phyloP scores from a whole-genome alignment of 2,329 filamentous ascomycete species.

The Malbranchea cinnamomea region DNA sequence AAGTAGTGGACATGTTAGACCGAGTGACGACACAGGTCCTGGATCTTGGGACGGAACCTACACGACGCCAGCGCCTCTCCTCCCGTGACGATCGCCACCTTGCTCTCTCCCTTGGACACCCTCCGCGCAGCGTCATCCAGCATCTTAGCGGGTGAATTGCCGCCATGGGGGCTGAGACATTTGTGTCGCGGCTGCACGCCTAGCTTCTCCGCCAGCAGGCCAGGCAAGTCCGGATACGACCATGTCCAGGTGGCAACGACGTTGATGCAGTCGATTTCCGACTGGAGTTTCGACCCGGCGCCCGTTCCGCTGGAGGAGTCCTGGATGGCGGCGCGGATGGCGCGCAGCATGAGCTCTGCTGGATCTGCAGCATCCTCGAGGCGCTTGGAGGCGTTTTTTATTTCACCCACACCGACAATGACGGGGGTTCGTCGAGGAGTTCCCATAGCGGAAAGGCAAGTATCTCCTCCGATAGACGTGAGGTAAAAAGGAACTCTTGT shows the following conservation, averaged over 20 bases:
- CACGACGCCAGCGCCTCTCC: slow-evolving; percentile 49
- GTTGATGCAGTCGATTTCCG: slow-evolving; percentile 41
- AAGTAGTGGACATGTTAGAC: too few relatives aligned
- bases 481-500: too few relatives aligned
- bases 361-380: slow-evolving; percentile 43
- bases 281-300: slow-evolving; percentile 23
- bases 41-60: slow-evolving; percentile 15
- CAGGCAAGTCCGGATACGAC: slow-evolving; percentile 46
- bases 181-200: slow-evolving; percentile 34
- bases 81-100: slow-evolving; percentile 45
- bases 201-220: slow-evolving; percentile 36
- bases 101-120: slow-evolving; percentile 38
- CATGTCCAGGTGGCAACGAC: slow-evolving; percentile 52
- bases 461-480: too few relatives aligned
- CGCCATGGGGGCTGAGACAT: slow-evolving; percentile 43
- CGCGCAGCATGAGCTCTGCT: slow-evolving; percentile 41
- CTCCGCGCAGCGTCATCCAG: slow-evolving; percentile 49
- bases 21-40: too few relatives aligned
- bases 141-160: slow-evolving; percentile 46
- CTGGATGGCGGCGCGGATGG: slow-evolving; percentile 36
- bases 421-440: slow-evolving; percentile 27
- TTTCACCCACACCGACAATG: slow-evolving; percentile 49
- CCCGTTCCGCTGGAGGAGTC: slow-evolving; percentile 30
- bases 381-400: slow-evolving; percentile 40
- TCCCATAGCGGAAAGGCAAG: too few relatives aligned